Conservation (phyloP, 176 grass and related monocot genomes). For the Ensete glaucum region DNA sequence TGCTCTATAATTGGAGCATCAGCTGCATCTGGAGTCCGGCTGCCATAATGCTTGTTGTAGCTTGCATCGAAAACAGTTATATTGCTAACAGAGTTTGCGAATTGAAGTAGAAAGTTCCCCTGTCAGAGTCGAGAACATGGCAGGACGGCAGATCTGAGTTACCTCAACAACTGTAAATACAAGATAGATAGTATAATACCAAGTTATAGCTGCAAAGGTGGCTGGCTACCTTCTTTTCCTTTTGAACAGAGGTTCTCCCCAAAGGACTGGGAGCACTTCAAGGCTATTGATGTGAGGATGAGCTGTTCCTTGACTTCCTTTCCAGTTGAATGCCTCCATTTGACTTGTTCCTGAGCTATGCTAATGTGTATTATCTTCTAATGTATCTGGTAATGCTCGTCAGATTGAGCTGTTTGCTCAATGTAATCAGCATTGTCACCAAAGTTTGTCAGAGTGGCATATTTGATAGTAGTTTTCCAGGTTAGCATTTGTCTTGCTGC, state of each 20-base stretch:
- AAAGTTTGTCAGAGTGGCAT: no score
- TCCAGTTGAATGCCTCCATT: background rate
- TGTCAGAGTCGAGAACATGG: constrained; percentile 10
- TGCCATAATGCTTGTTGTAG: constrained; percentile 1
- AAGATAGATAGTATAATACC: constrained; percentile 29
- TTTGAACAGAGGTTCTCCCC: constrained; percentile 44
- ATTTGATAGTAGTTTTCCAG: no score
- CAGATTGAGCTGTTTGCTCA: no score
- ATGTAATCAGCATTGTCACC: no score
- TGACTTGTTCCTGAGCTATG: background rate
- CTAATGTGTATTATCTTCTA: background rate
- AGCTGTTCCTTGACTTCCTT: background rate
- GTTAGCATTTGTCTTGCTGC: no score
- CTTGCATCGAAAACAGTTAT: background rate
- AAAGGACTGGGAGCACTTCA: constrained; percentile 37
- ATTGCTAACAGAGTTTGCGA: background rate
- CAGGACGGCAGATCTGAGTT: constrained; percentile 15
- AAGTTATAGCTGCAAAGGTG: constrained; percentile 61
- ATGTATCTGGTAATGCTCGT: no score
- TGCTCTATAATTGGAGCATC: background rate
- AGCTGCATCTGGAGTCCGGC: background rate
- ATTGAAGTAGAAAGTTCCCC: background rate
- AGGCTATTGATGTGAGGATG: constrained; percentile 20
- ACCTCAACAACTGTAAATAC: constrained; percentile 47
- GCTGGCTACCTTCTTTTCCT: constrained; percentile 37